A percentile compares a stretch with the other conserved stretches of the same genome.
phyloP scores from a whole-genome alignment of 371 early-diverging fungal species.

The Scutellospora calospora region DNA sequence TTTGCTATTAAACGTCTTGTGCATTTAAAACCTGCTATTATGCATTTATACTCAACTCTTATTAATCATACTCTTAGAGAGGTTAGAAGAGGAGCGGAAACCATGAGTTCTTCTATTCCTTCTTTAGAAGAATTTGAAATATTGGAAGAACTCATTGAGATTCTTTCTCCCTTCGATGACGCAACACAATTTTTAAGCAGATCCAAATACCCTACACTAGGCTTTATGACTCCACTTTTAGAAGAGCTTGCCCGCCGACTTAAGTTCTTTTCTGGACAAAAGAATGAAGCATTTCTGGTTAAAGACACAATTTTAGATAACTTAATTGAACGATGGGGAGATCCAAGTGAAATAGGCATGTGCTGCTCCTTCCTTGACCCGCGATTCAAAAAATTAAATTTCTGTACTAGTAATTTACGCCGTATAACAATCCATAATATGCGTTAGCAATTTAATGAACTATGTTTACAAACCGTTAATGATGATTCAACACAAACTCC shows the following conservation, averaged over 20 bases:
- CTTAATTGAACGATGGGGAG: neutral
- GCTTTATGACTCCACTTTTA: too few species aligned
- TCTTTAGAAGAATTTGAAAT: neutral
- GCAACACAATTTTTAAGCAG: neutral
- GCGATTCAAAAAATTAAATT: too few species aligned
- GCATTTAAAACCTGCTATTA: neutral
- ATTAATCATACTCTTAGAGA: neutral
- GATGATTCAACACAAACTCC: too few species aligned
- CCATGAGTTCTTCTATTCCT: neutral
- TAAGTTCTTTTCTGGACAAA: neutral
- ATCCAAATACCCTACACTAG: too few species aligned
- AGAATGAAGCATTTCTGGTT: neutral
- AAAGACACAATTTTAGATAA: neutral
- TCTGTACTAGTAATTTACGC: too few species aligned
- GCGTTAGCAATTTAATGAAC: too few species aligned
- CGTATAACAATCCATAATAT: too few species aligned
- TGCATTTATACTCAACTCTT: too few species aligned
- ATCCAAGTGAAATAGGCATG: neutral
- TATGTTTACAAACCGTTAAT: too few species aligned
- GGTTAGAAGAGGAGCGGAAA: neutral
- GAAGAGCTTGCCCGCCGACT: neutral
- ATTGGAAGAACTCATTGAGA: neutral
- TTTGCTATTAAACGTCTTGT: neutral
- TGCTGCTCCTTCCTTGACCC: too few species aligned
- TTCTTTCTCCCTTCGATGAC: neutral